Evolutionary conservation across 148 eudicot species (phyloP), one percentile per base, ranked within the genome.

Genomic region (Cornus controversa): DNA sequence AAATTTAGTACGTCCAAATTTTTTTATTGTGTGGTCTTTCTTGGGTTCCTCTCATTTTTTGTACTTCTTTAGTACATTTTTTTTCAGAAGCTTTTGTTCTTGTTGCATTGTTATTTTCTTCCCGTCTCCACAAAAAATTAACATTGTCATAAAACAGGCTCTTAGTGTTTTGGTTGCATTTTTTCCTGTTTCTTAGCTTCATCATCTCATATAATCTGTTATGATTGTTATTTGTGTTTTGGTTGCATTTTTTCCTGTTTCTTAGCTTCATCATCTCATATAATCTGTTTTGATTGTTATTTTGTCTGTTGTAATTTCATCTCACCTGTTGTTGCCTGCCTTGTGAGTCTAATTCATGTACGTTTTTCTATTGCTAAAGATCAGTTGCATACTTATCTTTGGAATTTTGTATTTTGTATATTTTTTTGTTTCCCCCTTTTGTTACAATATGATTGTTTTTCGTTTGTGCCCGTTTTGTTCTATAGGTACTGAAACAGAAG

Each of bases 401-500:
- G 16, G 40, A 58, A 73, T 58, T 73, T 29, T 13, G 4, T 54
- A 3, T 3, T 26, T 6, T 24, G 7, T n/a, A n/a, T n/a, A n/a
- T n/a, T n/a, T n/a, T 73, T 47, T 28, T 4, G 7, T 15, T 74
- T 73, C 0, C 18, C 54, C 69, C n/a, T 40, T 57, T 45, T 18
- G 34, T 66, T 66, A 22, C 42, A 27, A 60, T n/a, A 50, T 29
- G n/a, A 42, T 67, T 66, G 47, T 66, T 45, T 18, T 45, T 70
- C 40, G 3, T 40, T 58, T 71, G 3, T 83, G 26, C 42, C 54
- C 14, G 29, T 78, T 74, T 75, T 2, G 28, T 66, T 57, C 53
- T 18, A 25, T 81, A 96, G 99, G 88, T 96, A 34, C 70, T 93
- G 84, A 96, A 90, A 80, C 97, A 88, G 78, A 96, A 89, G 90